Conservation (phyloP, 2,329 filamentous ascomycete species). For the Fusarium sororula region DNA sequence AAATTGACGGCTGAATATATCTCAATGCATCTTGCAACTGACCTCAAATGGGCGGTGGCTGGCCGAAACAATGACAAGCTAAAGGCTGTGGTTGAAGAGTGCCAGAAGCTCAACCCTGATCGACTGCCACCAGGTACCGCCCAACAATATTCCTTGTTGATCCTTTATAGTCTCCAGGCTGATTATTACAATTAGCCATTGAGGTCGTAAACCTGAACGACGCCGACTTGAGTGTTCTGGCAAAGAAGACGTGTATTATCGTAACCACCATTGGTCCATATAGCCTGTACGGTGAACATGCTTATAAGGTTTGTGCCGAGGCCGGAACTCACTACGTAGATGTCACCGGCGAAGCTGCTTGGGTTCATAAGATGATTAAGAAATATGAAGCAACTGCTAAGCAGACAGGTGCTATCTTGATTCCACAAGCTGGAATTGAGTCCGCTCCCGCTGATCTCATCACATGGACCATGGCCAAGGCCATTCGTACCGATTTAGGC, state of each 20-base stretch:
- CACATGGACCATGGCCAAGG: conserved; percentile 62
- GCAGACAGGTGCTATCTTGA: conserved; percentile 64
- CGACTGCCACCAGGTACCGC: conserved; percentile 73
- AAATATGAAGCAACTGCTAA: conserved; percentile 65
- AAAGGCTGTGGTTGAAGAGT: conserved; percentile 70
- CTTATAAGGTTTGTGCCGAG: conserved; percentile 69
- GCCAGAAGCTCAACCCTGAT: conserved; percentile 74
- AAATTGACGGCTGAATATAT: conserved; percentile 81
- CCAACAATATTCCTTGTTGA: neutral
- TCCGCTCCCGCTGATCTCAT: conserved; percentile 69
- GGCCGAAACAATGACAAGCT: conserved; percentile 84
- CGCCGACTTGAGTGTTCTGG: conserved; percentile 57
- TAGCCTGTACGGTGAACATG: conserved; percentile 63
- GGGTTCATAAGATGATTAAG: conserved; percentile 66
- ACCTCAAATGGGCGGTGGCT: conserved; percentile 87
- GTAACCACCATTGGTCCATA: conserved; percentile 70
- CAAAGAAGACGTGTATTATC: conserved; percentile 64
- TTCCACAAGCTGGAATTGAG: conserved; percentile 70
- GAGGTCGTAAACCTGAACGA: conserved; percentile 62
- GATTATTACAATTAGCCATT: conserved; percentile 51
- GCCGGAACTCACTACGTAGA: conserved; percentile 72
- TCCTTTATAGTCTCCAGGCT: neutral
- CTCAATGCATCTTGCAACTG: conserved; percentile 72
- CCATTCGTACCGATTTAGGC: conserved; percentile 59
- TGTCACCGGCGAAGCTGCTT: conserved; percentile 68